Conservation (phyloP, 306 rosid species). For the Corylus americana region DNA sequence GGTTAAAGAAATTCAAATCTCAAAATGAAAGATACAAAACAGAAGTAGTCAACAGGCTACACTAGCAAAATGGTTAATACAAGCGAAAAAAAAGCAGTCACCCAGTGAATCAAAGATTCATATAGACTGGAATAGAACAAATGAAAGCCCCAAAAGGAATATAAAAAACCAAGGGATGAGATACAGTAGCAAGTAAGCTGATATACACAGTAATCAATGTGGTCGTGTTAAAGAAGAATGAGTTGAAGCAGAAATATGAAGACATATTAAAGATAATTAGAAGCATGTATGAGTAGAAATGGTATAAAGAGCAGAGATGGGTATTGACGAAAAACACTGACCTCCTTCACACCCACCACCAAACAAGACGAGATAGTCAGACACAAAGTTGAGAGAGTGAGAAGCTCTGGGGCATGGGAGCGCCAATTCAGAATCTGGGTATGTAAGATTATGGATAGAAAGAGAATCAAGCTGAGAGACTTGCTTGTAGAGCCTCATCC, state of each 20-base stretch:
- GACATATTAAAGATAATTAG: not conserved
- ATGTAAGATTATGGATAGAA: slow-evolving; percentile 48
- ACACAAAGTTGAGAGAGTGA: slow-evolving; percentile 90
- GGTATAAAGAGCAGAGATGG: not conserved
- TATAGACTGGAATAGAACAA: not conserved
- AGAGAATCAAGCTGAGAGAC: slow-evolving; percentile 56
- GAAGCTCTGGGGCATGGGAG: slow-evolving; percentile 84
- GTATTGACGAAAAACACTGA: slow-evolving; percentile 36
- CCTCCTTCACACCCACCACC: slow-evolving; percentile 98
- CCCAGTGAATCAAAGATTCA: not conserved
- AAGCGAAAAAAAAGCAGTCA: not conserved
- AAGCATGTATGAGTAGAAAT: not conserved
- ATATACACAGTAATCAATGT: not conserved
- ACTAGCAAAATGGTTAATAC: not conserved
- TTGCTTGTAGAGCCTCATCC: slow-evolving; percentile 79
- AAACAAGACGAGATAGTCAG: slow-evolving; percentile 73
- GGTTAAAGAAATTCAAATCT: not conserved
- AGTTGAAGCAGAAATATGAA: not conserved
- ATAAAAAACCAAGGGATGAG: not conserved
- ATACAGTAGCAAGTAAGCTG: not conserved
- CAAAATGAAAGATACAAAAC: not conserved
- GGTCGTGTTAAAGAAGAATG: not conserved
- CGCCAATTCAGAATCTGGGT: slow-evolving; percentile 40
- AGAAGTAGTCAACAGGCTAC: not conserved
- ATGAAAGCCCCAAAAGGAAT: not conserved